Percentiles rank a stretch among this genome's conserved stretches.
Evolutionary conservation across 1,139 yeast species (phyloP).

Genomic region (Protomyces pachydermus): DNA sequence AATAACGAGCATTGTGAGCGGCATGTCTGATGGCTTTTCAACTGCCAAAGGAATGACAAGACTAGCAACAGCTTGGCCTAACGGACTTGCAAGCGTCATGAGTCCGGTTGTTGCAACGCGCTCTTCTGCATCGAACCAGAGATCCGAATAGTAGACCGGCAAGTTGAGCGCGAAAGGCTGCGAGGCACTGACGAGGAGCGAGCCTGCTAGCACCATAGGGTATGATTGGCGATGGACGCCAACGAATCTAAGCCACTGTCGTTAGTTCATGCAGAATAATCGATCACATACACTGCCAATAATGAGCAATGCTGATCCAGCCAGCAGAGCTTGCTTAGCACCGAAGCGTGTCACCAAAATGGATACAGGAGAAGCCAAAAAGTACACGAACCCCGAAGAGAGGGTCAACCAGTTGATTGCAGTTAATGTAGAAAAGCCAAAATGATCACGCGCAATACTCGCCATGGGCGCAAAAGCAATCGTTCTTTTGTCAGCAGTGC

Average conservation of each 20-base stretch:
- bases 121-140: slow-evolving; percentile 39
- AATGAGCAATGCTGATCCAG: slow-evolving; percentile 36
- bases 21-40: slow-evolving; percentile 29
- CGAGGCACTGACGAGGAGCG: slow-evolving; percentile 40
- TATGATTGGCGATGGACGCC: slow-evolving; percentile 19
- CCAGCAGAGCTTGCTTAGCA: slow-evolving; percentile 33
- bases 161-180: slow-evolving; percentile 41
- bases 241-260: slow-evolving; percentile 12
- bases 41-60: slow-evolving; percentile 41
- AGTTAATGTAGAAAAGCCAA: slow-evolving; percentile 34
- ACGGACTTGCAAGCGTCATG: slow-evolving; percentile 41
- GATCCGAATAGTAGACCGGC: slow-evolving; percentile 40
- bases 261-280: neutral
- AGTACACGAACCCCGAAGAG: slow-evolving; percentile 39
- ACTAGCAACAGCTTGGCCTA: slow-evolving; percentile 43
- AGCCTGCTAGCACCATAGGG: slow-evolving; percentile 40
- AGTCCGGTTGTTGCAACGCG: slow-evolving; percentile 41
- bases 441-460: slow-evolving; percentile 35
- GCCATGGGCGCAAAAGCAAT: slow-evolving; percentile 40
- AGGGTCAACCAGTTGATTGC: slow-evolving; percentile 43
- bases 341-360: slow-evolving; percentile 32
- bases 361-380: slow-evolving; percentile 33
- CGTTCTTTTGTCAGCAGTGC: neutral
- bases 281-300: slow-evolving; percentile 34
- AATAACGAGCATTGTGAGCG: slow-evolving; percentile 35